Evolutionary conservation across 2,329 filamentous ascomycete species (phyloP).

Genomic region (Pezicula carpinea): DNA sequence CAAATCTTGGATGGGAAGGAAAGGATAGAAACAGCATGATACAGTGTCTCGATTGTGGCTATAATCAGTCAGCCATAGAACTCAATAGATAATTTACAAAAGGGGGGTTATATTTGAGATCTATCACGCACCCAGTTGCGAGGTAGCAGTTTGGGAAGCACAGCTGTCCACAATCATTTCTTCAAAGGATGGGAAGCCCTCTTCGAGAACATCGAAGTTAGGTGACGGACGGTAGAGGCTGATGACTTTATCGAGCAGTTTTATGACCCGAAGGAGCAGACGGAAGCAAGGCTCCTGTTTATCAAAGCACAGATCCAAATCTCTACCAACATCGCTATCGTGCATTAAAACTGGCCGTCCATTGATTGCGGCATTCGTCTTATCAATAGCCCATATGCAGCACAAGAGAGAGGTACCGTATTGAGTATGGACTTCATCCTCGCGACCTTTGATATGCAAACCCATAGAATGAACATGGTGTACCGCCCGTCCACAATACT

Average conservation of each 20-base stretch:
- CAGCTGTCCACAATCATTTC: conserved; percentile 20
- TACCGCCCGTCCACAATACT: conserved; percentile 48
- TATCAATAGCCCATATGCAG: conserved; percentile 56
- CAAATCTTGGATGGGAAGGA: conserved; percentile 43
- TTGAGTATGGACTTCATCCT: conserved; percentile 33
- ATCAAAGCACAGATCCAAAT: conserved; percentile 45
- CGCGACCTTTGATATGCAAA: conserved; percentile 42
- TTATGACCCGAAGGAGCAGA: conserved; percentile 49
- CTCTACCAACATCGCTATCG: conserved; percentile 53
- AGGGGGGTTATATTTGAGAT: background rate
- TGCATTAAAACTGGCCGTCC: conserved; percentile 56
- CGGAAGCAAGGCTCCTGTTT: conserved; percentile 51
- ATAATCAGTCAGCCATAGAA: background rate
- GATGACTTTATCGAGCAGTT: conserved; percentile 54
- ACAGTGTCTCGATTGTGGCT: conserved; percentile 59
- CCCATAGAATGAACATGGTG: conserved; percentile 54
- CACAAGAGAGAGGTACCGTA: conserved; percentile 41
- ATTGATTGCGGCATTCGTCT: conserved; percentile 54
- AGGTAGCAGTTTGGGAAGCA: conserved; percentile 12
- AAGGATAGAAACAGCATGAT: conserved; percentile 59
- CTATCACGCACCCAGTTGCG: conserved; percentile 11
- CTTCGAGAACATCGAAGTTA: conserved; percentile 28
- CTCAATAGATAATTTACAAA: background rate
- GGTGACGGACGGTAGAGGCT: conserved; percentile 50
- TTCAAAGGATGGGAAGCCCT: conserved; percentile 26